Evolutionary conservation across 2,329 filamentous ascomycete species (phyloP).

Genomic region (Sodiomyces alkalinus): DNA sequence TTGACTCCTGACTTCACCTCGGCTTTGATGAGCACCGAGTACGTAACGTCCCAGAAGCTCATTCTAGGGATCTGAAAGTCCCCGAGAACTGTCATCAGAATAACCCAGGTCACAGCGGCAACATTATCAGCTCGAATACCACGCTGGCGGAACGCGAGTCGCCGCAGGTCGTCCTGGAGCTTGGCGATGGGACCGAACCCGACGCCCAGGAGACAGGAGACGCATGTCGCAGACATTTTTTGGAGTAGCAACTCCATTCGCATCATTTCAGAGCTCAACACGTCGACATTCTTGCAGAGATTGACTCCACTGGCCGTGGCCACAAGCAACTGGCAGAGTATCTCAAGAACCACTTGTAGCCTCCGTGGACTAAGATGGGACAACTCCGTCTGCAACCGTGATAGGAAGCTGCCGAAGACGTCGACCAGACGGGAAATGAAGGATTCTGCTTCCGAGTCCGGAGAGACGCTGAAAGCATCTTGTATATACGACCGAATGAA

Average conservation of each 20-base stretch:
- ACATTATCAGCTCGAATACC: conserved; percentile 34
- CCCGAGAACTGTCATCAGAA: conserved; percentile 38
- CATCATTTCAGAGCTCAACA: conserved; percentile 19
- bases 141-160: conserved; percentile 26
- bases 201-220: conserved; percentile 22
- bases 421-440: conserved; percentile 30
- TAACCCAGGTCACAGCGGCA: conserved; percentile 39
- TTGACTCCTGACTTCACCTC: conserved; percentile 22
- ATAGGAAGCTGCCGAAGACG: conserved; percentile 22
- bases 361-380: conserved; percentile 7
- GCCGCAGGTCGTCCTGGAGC: conserved; percentile 33
- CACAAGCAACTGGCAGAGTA: conserved; percentile 21
- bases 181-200: conserved; percentile 27
- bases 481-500: conserved; percentile 35
- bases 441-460: conserved; percentile 17
- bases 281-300: conserved; percentile 23
- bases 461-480: conserved; percentile 23
- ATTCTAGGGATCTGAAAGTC: conserved; percentile 31
- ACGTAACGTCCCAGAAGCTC: conserved; percentile 46
- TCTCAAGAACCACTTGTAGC: conserved; percentile 17
- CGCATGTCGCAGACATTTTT: conserved; percentile 20
- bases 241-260: conserved; percentile 34
- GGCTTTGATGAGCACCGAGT: conserved; percentile 23
- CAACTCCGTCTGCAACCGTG: conserved; percentile 13
- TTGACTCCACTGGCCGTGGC: conserved; percentile 18